Base-by-base conservation (phyloP, 148 eudicot genomes). In the Camellia japonica region DNA sequence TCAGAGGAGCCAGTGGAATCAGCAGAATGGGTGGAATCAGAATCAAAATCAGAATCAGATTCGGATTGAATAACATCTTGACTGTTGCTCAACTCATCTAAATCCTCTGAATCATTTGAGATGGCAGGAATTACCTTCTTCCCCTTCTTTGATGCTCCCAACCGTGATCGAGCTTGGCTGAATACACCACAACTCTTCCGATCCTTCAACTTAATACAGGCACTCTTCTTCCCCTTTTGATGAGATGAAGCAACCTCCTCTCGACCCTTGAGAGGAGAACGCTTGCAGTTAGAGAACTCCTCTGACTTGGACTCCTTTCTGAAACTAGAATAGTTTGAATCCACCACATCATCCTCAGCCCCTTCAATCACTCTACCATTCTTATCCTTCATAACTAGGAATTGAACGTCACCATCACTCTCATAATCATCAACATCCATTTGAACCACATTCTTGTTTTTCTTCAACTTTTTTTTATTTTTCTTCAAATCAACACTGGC, bases 381-480 rank as follows among this genome's bases (percentile, higher is more conserved):
- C 23, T n/a, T 5, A 61, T n/a, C 64, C 19, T n/a, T 5, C 6
- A 61, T 61, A 15, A 2, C 6, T 18, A 61, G 5, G 9, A 61
- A 16, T 61, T 61, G 23, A 61, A 61, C 18, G 3, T n/a, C 23
- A 16, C 7, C 19, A 19, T 61, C 59, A 61, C 20, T 61, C 5
- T 15, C 84, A 61, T 38, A 30, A 69, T 13, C 49, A 41, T 12
- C 3, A 81, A 59, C 38, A 46, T 68, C 74, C 81, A 80, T 3
- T 30, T 30, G 38, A 44, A 7, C 84, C 79, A 71, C 18, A 85
- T 83, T 75, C 84, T 70, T 44, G 38, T 30, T 30, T 30, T 30
- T 30, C 38, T 30, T 30, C 38, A 30, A 30, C 38, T 30, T 30
- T 1, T 30, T 30, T 30, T 30, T 30, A 30, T 30, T 30, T 30